Base-by-base conservation (phyloP, 2,329 filamentous ascomycete genomes). In the Ilyonectria sp. region DNA sequence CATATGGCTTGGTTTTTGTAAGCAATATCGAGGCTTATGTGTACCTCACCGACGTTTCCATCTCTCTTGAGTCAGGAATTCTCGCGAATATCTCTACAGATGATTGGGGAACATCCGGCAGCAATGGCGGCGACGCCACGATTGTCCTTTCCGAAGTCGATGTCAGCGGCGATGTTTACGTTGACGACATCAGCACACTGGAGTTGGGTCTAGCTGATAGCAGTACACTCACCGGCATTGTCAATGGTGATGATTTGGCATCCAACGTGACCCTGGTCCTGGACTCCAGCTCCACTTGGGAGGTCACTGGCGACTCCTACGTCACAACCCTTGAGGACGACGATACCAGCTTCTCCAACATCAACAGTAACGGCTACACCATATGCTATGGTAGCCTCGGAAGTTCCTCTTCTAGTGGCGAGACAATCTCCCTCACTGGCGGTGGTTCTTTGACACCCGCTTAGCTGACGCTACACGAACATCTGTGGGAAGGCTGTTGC, bases 31-130 rank as follows among this genome's bases (percentile, higher is more conserved):
- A 35, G 6, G 61, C 29, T 4, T 58, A 64, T n/a, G 40, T 64
- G 4, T 64, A 59, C 11, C 53, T 64, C 46, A 59, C 61, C 6
- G 54, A 59, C 11, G 61, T 64, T 21, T n/a, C 46, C 15, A 21
- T 64, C 8, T 59, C 61, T 1, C 49, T 59, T 3, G 61, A 58
- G 2, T 64, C 61, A 26, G 61, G 61, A 5, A 64, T 64, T 19
- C 26, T 64, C 23, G 61, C 61, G 6, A 64, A 64, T 17, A 46
- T 64, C 23, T 64, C 61, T 4, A 35, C 61, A 6, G 61, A 64
- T 15, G 61, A 64, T 7, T 64, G 61, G 61, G 61, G 61, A 8
- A 46, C 61, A 11, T 58, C 61, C 17, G 61, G 61, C 4, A 64
- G 61, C 54, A 64, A 64, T 31, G 61, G 61, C 2, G 61, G 61